Evolutionary conservation across 257 asterid genomes (phyloP).

Genomic region (Gardenia jasminoides): DNA sequence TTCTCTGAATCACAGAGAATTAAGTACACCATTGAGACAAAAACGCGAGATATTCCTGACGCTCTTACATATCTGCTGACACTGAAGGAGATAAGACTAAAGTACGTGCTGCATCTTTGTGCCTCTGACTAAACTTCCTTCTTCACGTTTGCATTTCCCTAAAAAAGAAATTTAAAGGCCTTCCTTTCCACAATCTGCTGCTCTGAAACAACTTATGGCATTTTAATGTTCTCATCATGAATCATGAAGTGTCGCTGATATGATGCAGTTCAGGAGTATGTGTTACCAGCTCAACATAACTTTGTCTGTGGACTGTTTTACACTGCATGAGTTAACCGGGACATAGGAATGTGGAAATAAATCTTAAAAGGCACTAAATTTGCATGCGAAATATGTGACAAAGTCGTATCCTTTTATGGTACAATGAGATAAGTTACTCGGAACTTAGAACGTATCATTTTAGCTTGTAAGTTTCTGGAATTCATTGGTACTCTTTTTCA

Average conservation of each 20-base stretch:
- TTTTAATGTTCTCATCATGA: neutral
- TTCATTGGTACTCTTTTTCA: neutral
- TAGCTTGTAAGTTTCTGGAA: too few relatives aligned
- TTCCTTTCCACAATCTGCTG: neutral
- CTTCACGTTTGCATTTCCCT: conserved; percentile 3
- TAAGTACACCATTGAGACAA: conserved; percentile 60
- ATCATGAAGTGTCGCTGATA: neutral
- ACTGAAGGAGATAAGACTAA: conserved; percentile 68
- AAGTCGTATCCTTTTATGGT: neutral
- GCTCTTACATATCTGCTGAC: conserved; percentile 74
- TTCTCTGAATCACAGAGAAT: conserved; percentile 77
- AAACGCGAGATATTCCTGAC: conserved; percentile 73
- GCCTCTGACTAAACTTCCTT: neutral
- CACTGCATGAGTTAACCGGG: neutral
- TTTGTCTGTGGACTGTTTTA: neutral
- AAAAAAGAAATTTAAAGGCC: neutral
- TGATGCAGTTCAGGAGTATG: neutral
- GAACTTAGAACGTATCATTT: too few relatives aligned
- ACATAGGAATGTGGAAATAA: neutral
- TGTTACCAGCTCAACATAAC: neutral
- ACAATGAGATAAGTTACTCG: neutral
- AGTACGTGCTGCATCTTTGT: conserved; percentile 39
- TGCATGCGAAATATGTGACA: neutral
- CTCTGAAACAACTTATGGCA: neutral
- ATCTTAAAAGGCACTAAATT: neutral